Percentiles rank a stretch among this genome's conserved stretches.
These are phyloP conservation scores for Suhomyces choctaworum DNA, from an alignment of 1,139 yeast species.

Conservation along the genomic window DNA sequence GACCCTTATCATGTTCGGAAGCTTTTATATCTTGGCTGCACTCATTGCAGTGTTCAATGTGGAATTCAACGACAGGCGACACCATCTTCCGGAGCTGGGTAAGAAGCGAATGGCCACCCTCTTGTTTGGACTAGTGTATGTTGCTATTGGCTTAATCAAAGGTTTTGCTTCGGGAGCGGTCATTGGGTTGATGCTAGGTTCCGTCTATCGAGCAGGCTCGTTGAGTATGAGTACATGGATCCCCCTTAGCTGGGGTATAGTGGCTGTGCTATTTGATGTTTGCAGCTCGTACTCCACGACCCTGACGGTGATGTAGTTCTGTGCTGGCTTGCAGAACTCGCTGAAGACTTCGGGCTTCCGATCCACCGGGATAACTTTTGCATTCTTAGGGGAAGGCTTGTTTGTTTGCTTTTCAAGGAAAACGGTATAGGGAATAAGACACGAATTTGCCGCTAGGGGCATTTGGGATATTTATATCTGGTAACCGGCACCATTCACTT, in stretches of 20 bases:
- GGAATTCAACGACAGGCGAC: constrained; percentile 25
- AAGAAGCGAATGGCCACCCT: constrained; percentile 21
- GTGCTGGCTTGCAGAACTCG: not conserved
- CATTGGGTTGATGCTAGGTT: constrained; percentile 61
- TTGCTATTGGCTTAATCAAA: constrained; percentile 57
- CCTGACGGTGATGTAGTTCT: constrained; percentile 29
- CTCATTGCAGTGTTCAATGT: constrained; percentile 53
- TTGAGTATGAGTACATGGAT: constrained; percentile 93
- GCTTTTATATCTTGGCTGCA: constrained; percentile 68
- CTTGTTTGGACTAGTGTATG: constrained; percentile 46
- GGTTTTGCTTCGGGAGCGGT: constrained; percentile 74
- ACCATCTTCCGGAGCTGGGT: constrained; percentile 16
- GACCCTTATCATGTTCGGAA: constrained; percentile 69
- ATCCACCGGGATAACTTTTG: not conserved
- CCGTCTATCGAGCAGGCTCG: constrained; percentile 73
- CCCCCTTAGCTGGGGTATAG: constrained; percentile 78
- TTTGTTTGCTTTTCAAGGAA: not conserved
- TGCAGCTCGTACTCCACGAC: constrained; percentile 59
- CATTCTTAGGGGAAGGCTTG: not conserved
- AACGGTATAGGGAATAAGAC: no score
- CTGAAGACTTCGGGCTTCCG: not conserved
- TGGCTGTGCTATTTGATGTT: constrained; percentile 65
- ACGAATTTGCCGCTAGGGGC: no score
- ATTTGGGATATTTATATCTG: no score
- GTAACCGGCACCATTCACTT: no score